A percentile compares a stretch with the other conserved stretches of the same genome.
Conservation (phyloP, 2,329 filamentous ascomycete genomes). For the Fusarium sp. region DNA sequence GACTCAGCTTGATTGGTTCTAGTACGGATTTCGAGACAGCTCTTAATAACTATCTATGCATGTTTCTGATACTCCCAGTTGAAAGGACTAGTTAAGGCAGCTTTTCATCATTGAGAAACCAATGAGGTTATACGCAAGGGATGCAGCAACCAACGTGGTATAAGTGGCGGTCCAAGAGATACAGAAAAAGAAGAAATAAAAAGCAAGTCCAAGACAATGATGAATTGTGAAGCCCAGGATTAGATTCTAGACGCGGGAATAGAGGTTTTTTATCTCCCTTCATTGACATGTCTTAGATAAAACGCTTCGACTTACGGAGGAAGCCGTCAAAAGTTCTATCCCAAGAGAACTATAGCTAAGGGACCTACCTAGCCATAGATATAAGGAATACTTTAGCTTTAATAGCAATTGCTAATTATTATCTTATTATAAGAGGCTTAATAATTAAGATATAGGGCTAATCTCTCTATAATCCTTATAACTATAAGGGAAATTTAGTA, state of each 20-base stretch:
- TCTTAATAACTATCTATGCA: constrained; percentile 4
- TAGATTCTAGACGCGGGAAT: neutral
- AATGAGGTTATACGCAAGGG: constrained; percentile 38
- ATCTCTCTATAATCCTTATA: too few relatives aligned
- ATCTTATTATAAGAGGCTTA: too few relatives aligned
- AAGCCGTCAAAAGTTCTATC: too few relatives aligned
- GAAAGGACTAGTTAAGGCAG: neutral
- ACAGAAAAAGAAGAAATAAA: constrained; percentile 7
- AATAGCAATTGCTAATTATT: too few relatives aligned
- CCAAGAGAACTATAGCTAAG: too few relatives aligned
- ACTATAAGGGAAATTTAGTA: too few relatives aligned
- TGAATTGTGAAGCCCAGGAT: neutral
- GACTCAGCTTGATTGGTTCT: constrained; percentile 16
- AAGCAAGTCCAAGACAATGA: constrained; percentile 22
- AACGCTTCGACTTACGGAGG: neutral
- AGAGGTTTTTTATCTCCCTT: constrained; percentile 8
- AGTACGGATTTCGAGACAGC: constrained; percentile 24
- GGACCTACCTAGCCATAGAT: too few relatives aligned
- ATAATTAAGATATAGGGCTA: too few relatives aligned
- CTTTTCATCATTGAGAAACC: constrained; percentile 9
- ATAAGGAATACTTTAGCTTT: too few relatives aligned
- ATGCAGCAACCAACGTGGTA: constrained; percentile 2
- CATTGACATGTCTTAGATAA: neutral
- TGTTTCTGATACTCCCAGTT: constrained; percentile 13
- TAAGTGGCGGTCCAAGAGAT: constrained; percentile 17